phyloP scores from a whole-genome alignment of 2,329 filamentous ascomycete species.

The Penicillium brevicompactum region DNA sequence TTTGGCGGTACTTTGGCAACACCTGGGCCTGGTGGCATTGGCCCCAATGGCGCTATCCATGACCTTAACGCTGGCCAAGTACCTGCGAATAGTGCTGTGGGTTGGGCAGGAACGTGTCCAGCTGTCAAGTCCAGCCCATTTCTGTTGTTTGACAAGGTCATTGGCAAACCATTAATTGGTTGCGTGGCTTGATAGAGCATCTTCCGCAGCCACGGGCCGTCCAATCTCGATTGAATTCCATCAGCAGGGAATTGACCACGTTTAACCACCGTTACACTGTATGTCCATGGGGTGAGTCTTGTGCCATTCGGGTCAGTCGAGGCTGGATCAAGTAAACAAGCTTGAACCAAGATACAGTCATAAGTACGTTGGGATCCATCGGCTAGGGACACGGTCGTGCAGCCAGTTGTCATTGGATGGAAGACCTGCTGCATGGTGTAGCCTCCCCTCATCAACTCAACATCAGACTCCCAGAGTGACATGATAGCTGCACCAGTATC shows the following conservation, averaged over 20 bases:
- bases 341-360: not conserved
- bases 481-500: not conserved
- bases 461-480: not conserved
- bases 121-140: not conserved
- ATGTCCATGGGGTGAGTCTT: not conserved
- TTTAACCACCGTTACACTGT: not conserved
- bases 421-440: too few relatives aligned
- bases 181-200: not conserved
- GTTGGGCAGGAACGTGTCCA: too few relatives aligned
- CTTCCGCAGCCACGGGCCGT: not conserved
- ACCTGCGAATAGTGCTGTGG: too few relatives aligned
- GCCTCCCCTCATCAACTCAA: not conserved
- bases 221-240: not conserved
- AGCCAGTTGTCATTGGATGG: not conserved
- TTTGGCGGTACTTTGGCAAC: too few relatives aligned
- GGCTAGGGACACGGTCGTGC: not conserved
- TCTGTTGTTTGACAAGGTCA: not conserved
- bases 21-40: too few relatives aligned
- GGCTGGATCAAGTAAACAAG: not conserved
- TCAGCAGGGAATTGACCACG: not conserved
- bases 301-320: not conserved
- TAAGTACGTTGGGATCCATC: not conserved
- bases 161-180: not conserved
- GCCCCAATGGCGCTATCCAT: too few relatives aligned
- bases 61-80: too few relatives aligned